phyloP scores from a whole-genome alignment of 2,329 filamentous ascomycete genomes.

The Didymella lethalis region DNA sequence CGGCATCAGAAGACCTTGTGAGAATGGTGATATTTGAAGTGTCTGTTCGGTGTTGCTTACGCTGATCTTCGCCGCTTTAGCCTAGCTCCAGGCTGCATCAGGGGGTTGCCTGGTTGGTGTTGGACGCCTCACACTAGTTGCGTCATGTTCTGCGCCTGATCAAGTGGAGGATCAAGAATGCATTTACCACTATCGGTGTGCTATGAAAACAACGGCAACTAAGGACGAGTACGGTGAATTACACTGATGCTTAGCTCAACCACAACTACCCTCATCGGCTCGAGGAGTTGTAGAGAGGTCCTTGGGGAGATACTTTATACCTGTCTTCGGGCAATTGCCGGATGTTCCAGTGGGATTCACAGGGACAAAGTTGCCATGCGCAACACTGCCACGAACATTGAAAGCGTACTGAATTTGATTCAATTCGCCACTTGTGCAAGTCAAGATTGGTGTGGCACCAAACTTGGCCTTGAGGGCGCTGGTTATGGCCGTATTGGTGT shows the following conservation, averaged over 20 bases:
- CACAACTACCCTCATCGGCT: slow-evolving; percentile 9
- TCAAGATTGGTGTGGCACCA: slow-evolving; percentile 10
- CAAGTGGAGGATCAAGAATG: not conserved
- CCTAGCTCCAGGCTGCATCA: not conserved
- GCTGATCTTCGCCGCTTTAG: not conserved
- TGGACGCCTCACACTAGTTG: not conserved
- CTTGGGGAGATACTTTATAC: slow-evolving; percentile 12
- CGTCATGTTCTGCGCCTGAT: not conserved
- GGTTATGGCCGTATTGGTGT: slow-evolving; percentile 11
- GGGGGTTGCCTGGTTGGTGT: not conserved
- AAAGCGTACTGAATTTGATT: slow-evolving; percentile 13
- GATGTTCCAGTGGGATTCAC: slow-evolving; percentile 12
- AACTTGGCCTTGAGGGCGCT: slow-evolving; percentile 9
- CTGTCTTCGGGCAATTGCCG: slow-evolving; percentile 8
- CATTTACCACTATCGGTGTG: not conserved
- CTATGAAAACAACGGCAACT: not conserved
- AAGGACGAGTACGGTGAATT: not conserved
- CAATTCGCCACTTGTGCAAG: slow-evolving; percentile 12
- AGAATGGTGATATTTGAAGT: not conserved
- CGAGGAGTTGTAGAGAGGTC: slow-evolving; percentile 3
- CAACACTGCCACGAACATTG: slow-evolving; percentile 9
- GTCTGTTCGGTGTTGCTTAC: not conserved
- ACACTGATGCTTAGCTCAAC: not conserved
- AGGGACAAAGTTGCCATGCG: slow-evolving; percentile 10
- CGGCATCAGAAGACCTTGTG: not conserved